A percentile compares a stretch with the other conserved stretches of the same genome.
phyloP scores from a whole-genome alignment of 83 land plant genomes.

The Picea abies region DNA sequence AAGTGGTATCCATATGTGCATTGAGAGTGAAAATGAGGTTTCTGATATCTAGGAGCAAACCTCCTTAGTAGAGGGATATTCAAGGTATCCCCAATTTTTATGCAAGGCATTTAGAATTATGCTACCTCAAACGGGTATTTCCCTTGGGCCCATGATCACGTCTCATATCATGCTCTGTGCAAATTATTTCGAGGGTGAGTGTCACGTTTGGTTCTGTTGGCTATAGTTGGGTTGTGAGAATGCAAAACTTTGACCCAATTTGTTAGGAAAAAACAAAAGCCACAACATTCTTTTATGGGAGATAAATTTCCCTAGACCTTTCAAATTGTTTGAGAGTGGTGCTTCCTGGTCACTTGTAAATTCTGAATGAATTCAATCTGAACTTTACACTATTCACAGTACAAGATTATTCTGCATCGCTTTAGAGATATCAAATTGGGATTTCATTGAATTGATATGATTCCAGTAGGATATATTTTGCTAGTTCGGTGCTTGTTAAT shows the following conservation, averaged over 20 bases:
- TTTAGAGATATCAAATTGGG: not conserved
- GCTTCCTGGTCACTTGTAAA: too few species aligned
- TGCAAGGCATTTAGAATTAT: not conserved
- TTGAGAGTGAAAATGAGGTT: not conserved
- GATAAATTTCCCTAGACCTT: too few species aligned
- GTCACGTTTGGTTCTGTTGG: too few species aligned
- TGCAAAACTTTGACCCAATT: not conserved
- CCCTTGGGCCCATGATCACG: too few species aligned
- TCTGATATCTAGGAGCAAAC: not conserved
- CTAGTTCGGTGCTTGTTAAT: not conserved
- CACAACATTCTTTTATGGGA: too few species aligned
- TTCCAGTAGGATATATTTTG: not conserved
- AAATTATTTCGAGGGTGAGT: too few species aligned
- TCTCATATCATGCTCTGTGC: too few species aligned
- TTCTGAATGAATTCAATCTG: too few species aligned
- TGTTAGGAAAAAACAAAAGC: too few species aligned
- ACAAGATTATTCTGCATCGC: not conserved
- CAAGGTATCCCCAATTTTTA: not conserved
- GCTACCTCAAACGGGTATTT: not conserved
- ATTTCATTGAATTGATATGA: not conserved
- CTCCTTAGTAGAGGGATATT: not conserved
- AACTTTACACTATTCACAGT: not conserved
- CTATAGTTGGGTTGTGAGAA: not conserved
- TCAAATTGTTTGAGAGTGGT: too few species aligned
- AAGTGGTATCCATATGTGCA: not conserved